Evolutionary conservation across 2,329 filamentous ascomycete genomes (phyloP).

Genomic region (Alternaria arbusti): DNA sequence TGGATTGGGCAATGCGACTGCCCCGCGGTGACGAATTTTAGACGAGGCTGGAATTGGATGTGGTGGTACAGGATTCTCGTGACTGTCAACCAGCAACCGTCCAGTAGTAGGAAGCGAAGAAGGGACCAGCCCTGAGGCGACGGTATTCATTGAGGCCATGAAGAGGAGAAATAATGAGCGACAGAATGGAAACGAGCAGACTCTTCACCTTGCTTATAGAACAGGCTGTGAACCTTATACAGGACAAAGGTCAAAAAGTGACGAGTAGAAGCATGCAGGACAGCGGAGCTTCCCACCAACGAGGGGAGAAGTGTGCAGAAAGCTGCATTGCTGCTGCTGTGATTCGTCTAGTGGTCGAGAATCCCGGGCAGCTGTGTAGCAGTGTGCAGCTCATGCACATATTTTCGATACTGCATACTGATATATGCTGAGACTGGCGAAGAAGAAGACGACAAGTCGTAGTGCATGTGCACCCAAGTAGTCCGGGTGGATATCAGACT

Average conservation of each 20-base stretch:
- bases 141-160: conserved; percentile 8
- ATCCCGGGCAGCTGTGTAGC: conserved; percentile 11
- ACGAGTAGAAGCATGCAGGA: conserved; percentile 17
- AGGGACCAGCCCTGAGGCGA: conserved; percentile 3
- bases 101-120: background rate
- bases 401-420: conserved; percentile 12
- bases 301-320: conserved; percentile 23
- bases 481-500: background rate
- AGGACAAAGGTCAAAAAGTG: conserved; percentile 17
- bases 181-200: background rate
- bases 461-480: background rate
- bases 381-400: conserved; percentile 5
- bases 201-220: background rate
- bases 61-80: conserved; percentile 7
- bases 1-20: background rate
- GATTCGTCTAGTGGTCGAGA: conserved; percentile 4
- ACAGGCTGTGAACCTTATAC: conserved; percentile 8
- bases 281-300: conserved; percentile 11
- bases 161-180: background rate
- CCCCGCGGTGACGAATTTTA: background rate
- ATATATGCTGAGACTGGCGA: conserved; percentile 18
- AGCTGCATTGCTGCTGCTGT: background rate
- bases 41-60: conserved; percentile 2
- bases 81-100: background rate
- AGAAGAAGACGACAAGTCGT: conserved; percentile 15